Conservation (phyloP, 352 stramenopile species). For the Albugo laibachii region DNA sequence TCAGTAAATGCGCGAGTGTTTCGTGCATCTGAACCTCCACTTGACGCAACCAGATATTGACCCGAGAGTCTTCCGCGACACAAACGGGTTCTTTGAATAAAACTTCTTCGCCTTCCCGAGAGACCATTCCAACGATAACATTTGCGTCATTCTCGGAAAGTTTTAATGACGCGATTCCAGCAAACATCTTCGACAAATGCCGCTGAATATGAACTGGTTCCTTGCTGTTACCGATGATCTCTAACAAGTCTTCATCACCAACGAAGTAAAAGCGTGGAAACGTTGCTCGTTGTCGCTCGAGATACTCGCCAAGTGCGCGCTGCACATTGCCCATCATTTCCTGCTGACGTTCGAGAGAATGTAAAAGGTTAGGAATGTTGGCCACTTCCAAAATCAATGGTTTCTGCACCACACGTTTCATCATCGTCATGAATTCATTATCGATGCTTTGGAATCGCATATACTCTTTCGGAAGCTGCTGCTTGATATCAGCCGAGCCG, state of each 20-base stretch:
- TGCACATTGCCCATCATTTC: slow-evolving; percentile 99
- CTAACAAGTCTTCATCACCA: slow-evolving; percentile 98
- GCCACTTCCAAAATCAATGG: slow-evolving; percentile 92
- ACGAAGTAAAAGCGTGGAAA: slow-evolving; percentile 99
- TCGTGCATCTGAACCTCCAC: slow-evolving; percentile 95
- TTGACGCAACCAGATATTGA: slow-evolving; percentile 91
- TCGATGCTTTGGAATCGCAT: slow-evolving; percentile 97
- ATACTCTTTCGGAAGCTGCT: slow-evolving; percentile 96
- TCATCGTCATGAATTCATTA: slow-evolving; percentile 96
- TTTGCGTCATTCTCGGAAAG: slow-evolving; percentile 39
- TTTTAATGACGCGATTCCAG: slow-evolving; percentile 87
- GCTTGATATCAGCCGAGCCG: slow-evolving; percentile 95
- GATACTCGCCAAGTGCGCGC: slow-evolving; percentile 97
- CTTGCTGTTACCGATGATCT: slow-evolving; percentile 99
- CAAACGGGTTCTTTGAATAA: slow-evolving; percentile 84
- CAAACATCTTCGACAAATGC: slow-evolving; percentile 99
- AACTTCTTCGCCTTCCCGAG: slow-evolving; percentile 97
- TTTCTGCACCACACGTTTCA: slow-evolving; percentile 93
- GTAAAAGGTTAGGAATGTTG: slow-evolving; percentile 79
- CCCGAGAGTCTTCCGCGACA: slow-evolving; percentile 77
- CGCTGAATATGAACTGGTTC: slow-evolving; percentile 95
- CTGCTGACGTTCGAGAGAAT: slow-evolving; percentile 86
- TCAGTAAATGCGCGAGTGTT: slow-evolving; percentile 89
- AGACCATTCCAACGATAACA: slow-evolving; percentile 87
- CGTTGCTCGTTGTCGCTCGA: slow-evolving; percentile 93